Percentiles rank a stretch among this genome's conserved stretches.
These are phyloP conservation scores for Penicillium bovifimosum DNA, from an alignment of 495 filamentous ascomycete species.

Conservation along the genomic window DNA sequence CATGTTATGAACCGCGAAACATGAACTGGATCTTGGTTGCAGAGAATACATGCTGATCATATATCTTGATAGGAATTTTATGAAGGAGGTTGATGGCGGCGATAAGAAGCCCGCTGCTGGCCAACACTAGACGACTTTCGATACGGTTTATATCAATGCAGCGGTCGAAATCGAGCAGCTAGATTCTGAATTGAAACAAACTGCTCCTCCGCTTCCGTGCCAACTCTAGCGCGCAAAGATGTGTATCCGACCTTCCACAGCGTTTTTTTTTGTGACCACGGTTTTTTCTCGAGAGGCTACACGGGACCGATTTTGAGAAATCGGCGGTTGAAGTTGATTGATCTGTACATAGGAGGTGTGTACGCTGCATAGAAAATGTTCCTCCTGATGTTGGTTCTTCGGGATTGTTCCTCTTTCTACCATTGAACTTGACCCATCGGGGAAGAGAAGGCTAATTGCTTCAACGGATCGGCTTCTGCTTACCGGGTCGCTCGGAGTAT, in stretches of 20 bases:
- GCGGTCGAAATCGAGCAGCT: constrained; percentile 11
- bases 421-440: not conserved
- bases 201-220: constrained; percentile 15
- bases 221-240: constrained; percentile 1
- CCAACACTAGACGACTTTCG: constrained; percentile 49
- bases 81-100: constrained; percentile 65
- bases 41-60: constrained; percentile 3
- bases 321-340: constrained; percentile 19
- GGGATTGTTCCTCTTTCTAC: not conserved
- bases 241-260: constrained; percentile 2
- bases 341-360: constrained; percentile 44
- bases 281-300: constrained; percentile 11
- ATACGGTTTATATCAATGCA: constrained; percentile 17
- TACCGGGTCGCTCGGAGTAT: not conserved
- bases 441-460: not conserved
- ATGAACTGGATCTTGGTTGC: not conserved
- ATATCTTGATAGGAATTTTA: constrained; percentile 60
- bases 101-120: constrained; percentile 52
- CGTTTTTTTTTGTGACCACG: not conserved
- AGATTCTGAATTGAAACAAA: constrained; percentile 16
- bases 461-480: not conserved
- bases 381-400: constrained; percentile 12
- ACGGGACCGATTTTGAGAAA: constrained; percentile 11
- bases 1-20: not conserved
- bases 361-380: constrained; percentile 37